phyloP scores from a whole-genome alignment of 75 land plant genomes.

The Selaginella moellendorffii region DNA sequence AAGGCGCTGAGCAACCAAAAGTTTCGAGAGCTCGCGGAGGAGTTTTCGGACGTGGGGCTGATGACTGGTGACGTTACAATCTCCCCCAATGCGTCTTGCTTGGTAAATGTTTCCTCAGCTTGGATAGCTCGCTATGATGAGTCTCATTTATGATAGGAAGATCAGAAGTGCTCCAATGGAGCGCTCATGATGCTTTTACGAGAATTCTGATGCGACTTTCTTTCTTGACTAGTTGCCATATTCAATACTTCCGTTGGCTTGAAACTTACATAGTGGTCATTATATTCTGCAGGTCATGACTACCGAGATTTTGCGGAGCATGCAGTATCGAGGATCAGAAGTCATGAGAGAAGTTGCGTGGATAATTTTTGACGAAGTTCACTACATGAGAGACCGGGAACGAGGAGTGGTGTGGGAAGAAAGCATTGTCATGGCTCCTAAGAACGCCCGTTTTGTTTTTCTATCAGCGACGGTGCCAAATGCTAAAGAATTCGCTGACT shows the following conservation, averaged over 20 bases:
- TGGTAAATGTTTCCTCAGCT: constrained; percentile 33
- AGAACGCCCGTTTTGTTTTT: constrained; percentile 90
- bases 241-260: not conserved
- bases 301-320: constrained; percentile 96
- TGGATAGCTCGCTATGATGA: not conserved
- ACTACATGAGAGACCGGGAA: constrained; percentile 97
- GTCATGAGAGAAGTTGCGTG: constrained; percentile 89
- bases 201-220: not conserved
- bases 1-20: constrained; percentile 98
- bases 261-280: too few relatives aligned
- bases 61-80: constrained; percentile 99
- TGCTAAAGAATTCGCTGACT: constrained; percentile 98
- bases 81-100: constrained; percentile 92
- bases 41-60: constrained; percentile 94
- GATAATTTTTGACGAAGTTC: constrained; percentile 98
- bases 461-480: constrained; percentile 98
- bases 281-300: constrained; percentile 78
- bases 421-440: constrained; percentile 99
- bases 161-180: not conserved
- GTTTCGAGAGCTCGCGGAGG: constrained; percentile 82
- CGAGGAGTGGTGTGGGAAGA: constrained; percentile 99
- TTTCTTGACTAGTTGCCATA: not conserved
- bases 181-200: not conserved
- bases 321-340: constrained; percentile 98
- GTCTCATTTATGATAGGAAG: not conserved